phyloP scores from a whole-genome alignment of 768 basidiomycete genomes.

The Termitomyces sp. region DNA sequence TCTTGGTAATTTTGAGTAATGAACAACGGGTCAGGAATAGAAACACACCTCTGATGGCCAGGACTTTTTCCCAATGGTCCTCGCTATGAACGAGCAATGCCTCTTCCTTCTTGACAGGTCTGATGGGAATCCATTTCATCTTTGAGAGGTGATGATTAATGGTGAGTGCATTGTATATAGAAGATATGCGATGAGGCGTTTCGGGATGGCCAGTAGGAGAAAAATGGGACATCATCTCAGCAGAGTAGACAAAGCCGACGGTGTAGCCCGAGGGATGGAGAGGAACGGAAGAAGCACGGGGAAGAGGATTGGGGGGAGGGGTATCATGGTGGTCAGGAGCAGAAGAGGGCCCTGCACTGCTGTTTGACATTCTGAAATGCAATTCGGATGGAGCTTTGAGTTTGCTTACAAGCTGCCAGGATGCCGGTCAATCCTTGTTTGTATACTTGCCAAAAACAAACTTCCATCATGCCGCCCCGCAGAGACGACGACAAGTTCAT shows the following conservation, averaged over 20 bases:
- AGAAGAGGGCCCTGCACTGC: constrained; percentile 3
- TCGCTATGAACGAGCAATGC: constrained; percentile 86
- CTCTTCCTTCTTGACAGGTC: constrained; percentile 71
- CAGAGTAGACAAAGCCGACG: constrained; percentile 85
- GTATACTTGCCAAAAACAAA: constrained; percentile 1
- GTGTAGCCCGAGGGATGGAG: constrained; percentile 31
- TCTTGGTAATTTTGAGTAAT: constrained; percentile 33
- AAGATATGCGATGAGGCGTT: constrained; percentile 81
- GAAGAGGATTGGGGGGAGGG: constrained; percentile 1
- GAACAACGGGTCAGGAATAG: neutral
- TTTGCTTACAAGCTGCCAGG: neutral
- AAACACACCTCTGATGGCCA: constrained; percentile 73
- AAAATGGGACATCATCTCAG: constrained; percentile 82
- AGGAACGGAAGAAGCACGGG: constrained; percentile 42
- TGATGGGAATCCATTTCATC: constrained; percentile 77
- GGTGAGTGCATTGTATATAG: constrained; percentile 67
- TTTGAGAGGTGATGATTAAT: constrained; percentile 50
- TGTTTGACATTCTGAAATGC: constrained; percentile 7
- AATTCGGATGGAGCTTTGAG: neutral
- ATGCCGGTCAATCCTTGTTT: neutral
- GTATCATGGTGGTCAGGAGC: constrained; percentile 1
- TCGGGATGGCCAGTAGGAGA: constrained; percentile 53
- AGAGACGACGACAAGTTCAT: constrained; percentile 35
- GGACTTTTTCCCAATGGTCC: constrained; percentile 89
- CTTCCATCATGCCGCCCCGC: constrained; percentile 26